Percentiles rank a stretch among this genome's conserved stretches.
These are phyloP conservation scores for Tillandsia leiboldiana DNA, from an alignment of 176 grass and related monocot genomes.

Conservation along the genomic window DNA sequence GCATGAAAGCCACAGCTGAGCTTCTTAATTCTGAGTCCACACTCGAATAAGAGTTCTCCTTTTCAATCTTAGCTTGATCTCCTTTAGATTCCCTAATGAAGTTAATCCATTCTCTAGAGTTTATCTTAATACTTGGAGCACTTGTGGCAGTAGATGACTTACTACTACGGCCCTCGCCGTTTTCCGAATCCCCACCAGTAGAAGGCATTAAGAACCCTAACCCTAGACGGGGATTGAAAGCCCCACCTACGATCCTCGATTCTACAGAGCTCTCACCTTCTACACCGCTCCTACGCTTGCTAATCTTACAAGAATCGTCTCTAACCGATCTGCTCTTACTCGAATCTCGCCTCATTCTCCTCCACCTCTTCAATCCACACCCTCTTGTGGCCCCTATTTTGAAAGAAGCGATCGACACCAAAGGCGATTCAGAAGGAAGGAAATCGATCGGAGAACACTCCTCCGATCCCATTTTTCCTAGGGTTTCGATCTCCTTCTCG, in stretches of 20 bases:
- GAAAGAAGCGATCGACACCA: background rate
- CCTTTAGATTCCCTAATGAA: constrained; percentile 6
- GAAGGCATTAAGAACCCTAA: constrained; percentile 35
- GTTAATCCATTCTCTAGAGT: constrained; percentile 6
- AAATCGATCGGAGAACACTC: constrained; percentile 3
- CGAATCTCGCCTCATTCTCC: constrained; percentile 33
- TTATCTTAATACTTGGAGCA: constrained; percentile 17
- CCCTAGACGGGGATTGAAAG: constrained; percentile 34
- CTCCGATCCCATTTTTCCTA: background rate
- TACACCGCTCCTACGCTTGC: constrained; percentile 5
- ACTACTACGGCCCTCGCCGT: constrained; percentile 15
- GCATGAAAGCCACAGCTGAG: constrained; percentile 26
- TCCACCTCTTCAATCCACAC: constrained; percentile 35
- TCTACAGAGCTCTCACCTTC: constrained; percentile 2
- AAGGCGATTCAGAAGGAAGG: background rate
- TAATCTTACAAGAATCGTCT: constrained; percentile 13
- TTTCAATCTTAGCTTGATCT: constrained; percentile 5
- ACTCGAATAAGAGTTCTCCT: constrained; percentile 17
- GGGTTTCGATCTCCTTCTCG: constrained; percentile 7
- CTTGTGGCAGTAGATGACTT: constrained; percentile 21
- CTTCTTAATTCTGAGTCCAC: constrained; percentile 32
- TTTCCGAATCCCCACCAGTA: constrained; percentile 16
- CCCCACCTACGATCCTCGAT: background rate
- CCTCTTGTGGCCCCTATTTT: constrained; percentile 18
- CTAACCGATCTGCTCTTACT: constrained; percentile 12